These are phyloP conservation scores for Pythium aristosporum DNA, from an alignment of 352 stramenopile species.

Conservation along the genomic window DNA sequence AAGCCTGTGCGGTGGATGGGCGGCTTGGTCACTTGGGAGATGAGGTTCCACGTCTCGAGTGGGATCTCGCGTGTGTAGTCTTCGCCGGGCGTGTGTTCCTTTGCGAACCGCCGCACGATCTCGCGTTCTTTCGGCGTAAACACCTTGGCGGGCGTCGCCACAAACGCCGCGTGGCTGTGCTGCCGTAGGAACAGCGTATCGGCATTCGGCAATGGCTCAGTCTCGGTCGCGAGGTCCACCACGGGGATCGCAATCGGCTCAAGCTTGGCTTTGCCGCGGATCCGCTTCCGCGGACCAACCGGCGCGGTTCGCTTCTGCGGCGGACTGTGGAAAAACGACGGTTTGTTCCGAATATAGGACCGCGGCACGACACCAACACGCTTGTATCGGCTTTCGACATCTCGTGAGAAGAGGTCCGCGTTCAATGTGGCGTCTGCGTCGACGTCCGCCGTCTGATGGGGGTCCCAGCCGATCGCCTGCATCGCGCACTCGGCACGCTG, in stretches of 20 bases:
- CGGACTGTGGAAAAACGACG: slow-evolving; percentile 55
- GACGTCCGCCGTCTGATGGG: background rate
- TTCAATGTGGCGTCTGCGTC: background rate
- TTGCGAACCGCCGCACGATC: slow-evolving; percentile 49
- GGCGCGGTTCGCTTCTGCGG: slow-evolving; percentile 24
- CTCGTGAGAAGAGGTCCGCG: slow-evolving; percentile 27
- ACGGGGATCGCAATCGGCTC: background rate
- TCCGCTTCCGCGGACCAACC: slow-evolving; percentile 1
- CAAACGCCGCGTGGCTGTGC: slow-evolving; percentile 62
- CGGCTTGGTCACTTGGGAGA: slow-evolving; percentile 31
- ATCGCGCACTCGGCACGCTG: slow-evolving; percentile 53
- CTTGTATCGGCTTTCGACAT: slow-evolving; percentile 36
- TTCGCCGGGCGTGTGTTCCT: slow-evolving; percentile 2
- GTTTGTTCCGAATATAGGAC: slow-evolving; percentile 56
- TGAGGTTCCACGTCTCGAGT: slow-evolving; percentile 50
- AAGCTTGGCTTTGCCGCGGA: slow-evolving; percentile 5
- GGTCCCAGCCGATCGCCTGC: slow-evolving; percentile 27
- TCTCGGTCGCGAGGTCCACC: slow-evolving; percentile 6
- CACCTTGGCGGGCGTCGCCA: slow-evolving; percentile 40
- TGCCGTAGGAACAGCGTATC: slow-evolving; percentile 52
- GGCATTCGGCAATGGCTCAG: slow-evolving; percentile 46
- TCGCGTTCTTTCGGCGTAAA: slow-evolving; percentile 65
- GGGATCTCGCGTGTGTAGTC: slow-evolving; percentile 24
- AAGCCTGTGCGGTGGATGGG: slow-evolving; percentile 63
- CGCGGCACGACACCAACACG: slow-evolving; percentile 34